A percentile compares a stretch with the other conserved stretches of the same genome.
phyloP scores from a whole-genome alignment of 2,329 filamentous ascomycete species.

The Fulvia fulva region DNA sequence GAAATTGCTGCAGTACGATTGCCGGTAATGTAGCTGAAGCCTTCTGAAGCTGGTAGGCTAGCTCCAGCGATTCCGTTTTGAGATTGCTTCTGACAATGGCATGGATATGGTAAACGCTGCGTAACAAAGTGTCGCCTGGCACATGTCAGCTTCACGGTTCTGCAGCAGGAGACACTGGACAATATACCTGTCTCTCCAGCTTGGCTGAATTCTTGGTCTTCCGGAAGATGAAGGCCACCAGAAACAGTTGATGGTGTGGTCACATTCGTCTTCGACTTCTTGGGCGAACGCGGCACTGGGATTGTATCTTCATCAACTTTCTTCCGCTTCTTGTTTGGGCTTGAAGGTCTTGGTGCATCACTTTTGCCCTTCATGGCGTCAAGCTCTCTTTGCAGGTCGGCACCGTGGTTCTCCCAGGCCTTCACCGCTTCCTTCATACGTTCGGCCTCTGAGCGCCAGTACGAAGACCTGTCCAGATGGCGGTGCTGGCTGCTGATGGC shows the following conservation, averaged over 20 bases:
- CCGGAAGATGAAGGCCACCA: not conserved
- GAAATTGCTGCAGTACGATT: conserved; percentile 20
- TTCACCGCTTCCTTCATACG: conserved; percentile 17
- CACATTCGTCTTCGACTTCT: conserved; percentile 21
- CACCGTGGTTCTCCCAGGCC: conserved; percentile 17
- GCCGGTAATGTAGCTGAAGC: conserved; percentile 21
- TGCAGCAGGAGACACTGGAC: not conserved
- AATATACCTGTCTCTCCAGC: conserved; percentile 24
- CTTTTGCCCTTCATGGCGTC: conserved; percentile 22
- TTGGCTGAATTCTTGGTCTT: conserved; percentile 16
- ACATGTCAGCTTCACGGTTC: conserved; percentile 2
- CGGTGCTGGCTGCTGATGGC: conserved; percentile 26
- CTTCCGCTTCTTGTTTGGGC: conserved; percentile 28
- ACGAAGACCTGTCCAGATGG: conserved; percentile 40
- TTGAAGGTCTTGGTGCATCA: conserved; percentile 10
- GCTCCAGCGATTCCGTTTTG: conserved; percentile 14
- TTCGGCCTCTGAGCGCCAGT: conserved; percentile 35
- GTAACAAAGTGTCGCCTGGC: conserved; percentile 25
- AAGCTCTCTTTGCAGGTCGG: conserved; percentile 24
- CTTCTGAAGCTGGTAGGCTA: conserved; percentile 28
- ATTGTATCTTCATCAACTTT: conserved; percentile 26
- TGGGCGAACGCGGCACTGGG: conserved; percentile 22
- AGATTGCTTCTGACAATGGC: conserved; percentile 20
- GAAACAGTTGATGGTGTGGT: conserved; percentile 9
- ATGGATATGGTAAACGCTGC: conserved; percentile 28